Evolutionary conservation across 768 basidiomycete species (phyloP).

Genomic region (Pholiota conissans): DNA sequence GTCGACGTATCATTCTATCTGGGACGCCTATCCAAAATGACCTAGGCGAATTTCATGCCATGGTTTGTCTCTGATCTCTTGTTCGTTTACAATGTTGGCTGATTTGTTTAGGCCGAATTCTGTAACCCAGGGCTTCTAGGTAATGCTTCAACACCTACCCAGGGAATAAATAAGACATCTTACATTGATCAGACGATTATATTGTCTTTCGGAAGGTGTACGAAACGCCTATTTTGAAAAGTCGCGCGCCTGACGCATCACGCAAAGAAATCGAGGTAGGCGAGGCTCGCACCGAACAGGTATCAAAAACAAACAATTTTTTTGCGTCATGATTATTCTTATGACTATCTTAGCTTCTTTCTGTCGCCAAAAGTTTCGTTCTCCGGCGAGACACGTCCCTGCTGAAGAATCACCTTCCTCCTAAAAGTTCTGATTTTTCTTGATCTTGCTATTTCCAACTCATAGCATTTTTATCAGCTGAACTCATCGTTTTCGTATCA

Average conservation of each 20-base stretch:
- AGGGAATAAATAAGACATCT: too few species aligned
- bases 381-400: slow-evolving; percentile 85
- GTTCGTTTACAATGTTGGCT: slow-evolving; percentile 43
- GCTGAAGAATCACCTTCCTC: slow-evolving; percentile 81
- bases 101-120: too few species aligned
- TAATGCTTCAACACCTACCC: slow-evolving; percentile 32
- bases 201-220: slow-evolving; percentile 77
- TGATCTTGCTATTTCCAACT: not conserved
- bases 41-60: slow-evolving; percentile 91
- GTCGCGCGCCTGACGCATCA: slow-evolving; percentile 76
- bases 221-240: slow-evolving; percentile 84
- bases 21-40: slow-evolving; percentile 99
- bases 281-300: slow-evolving; percentile 75
- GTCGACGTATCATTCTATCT: slow-evolving; percentile 83
- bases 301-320: slow-evolving; percentile 25
- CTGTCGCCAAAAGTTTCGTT: slow-evolving; percentile 85
- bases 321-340: not conserved
- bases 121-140: slow-evolving; percentile 92
- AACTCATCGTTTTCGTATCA: slow-evolving; percentile 96
- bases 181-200: slow-evolving; percentile 60
- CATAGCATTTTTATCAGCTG: slow-evolving; percentile 51
- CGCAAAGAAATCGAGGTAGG: slow-evolving; percentile 76
- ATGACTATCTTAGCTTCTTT: slow-evolving; percentile 50
- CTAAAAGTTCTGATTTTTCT: slow-evolving; percentile 66
- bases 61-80: slow-evolving; percentile 52